Evolutionary conservation across 1,284 basidiomycete species (phyloP), one percentile per base, ranked within the genome.

Genomic region (Rhodotorula mucilaginosa): DNA sequence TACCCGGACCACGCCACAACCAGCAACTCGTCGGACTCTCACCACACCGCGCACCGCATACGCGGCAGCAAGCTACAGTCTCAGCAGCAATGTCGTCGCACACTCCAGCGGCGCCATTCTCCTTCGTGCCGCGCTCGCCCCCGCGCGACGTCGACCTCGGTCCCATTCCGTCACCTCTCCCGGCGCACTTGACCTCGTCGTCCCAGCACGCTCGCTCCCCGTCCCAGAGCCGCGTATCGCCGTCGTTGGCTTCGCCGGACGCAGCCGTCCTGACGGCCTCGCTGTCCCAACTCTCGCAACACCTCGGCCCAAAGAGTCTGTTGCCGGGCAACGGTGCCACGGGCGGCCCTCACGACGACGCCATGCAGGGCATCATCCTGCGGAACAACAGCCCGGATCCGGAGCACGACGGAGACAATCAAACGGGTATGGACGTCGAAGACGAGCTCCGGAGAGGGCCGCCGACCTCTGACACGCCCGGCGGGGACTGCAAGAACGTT

Each of bases 401-500:
- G 26, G 54, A 56, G 3, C 26, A 56, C 15, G 54, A 56, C 13
- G 12, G 26, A 3, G 54, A 56, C 13, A 12, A 26, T 10, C 6
- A 12, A 56, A 26, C 58, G 49, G 44, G 51, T 26, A 65, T 67
- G 72, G 67, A 71, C 23, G 29, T 70, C 56, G 74, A 76, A 57
- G 75, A 77, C 48, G 72, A 65, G 48, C 60, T 72, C 56, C 48
- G 74, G n/a, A 47, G 74, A 13, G 74, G 74, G 0, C 76, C 76
- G 34, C 71, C 76, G 0, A 57, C 66, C 26, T 54, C 63, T 4
- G 75, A 76, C 58, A 77, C 70, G 23, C 77, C 79, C 6, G 75
- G 74, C 31, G 78, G 77, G 18, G 75, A 85, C 84, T 29, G 83
- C 85, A 84, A 89, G 62, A 93, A 92, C 81, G 85, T 96, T 19